These are phyloP conservation scores for Argentina anserina DNA, from an alignment of 306 rosid genomes.

Conservation along the genomic window DNA sequence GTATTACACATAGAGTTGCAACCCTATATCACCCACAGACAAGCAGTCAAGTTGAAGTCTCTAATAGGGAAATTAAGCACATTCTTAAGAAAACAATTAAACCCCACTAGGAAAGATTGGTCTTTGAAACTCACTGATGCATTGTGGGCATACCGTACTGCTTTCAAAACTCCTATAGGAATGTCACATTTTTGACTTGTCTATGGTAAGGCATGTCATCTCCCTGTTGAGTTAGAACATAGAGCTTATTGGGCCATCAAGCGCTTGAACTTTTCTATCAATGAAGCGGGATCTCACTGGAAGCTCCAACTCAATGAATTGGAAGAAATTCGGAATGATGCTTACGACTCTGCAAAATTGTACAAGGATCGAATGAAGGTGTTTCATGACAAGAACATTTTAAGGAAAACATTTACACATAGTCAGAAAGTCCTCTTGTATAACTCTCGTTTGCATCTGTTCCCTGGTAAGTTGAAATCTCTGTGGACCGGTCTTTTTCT, in stretches of 20 bases:
- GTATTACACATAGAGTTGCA: too few relatives aligned
- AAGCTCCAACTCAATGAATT: background rate
- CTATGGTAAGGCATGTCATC: too few relatives aligned
- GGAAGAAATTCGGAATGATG: background rate
- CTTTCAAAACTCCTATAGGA: too few relatives aligned
- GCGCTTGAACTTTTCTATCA: background rate
- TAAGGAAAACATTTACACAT: background rate
- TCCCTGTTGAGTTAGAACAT: background rate
- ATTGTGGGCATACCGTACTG: too few relatives aligned
- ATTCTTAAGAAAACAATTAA: too few relatives aligned
- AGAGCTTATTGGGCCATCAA: background rate
- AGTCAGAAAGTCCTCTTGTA: conserved; percentile 1
- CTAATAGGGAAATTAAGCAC: too few relatives aligned
- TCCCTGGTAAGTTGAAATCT: conserved; percentile 1
- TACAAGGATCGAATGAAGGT: background rate
- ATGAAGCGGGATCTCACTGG: background rate
- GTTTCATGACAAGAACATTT: background rate
- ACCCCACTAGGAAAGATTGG: too few relatives aligned
- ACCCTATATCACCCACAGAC: too few relatives aligned
- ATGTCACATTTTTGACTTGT: too few relatives aligned
- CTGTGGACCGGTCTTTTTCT: too few relatives aligned
- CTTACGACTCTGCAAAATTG: background rate
- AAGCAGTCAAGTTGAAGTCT: too few relatives aligned
- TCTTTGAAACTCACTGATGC: too few relatives aligned
- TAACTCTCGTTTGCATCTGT: background rate